phyloP scores from a whole-genome alignment of 495 filamentous ascomycete genomes.

The Tuber borchii region DNA sequence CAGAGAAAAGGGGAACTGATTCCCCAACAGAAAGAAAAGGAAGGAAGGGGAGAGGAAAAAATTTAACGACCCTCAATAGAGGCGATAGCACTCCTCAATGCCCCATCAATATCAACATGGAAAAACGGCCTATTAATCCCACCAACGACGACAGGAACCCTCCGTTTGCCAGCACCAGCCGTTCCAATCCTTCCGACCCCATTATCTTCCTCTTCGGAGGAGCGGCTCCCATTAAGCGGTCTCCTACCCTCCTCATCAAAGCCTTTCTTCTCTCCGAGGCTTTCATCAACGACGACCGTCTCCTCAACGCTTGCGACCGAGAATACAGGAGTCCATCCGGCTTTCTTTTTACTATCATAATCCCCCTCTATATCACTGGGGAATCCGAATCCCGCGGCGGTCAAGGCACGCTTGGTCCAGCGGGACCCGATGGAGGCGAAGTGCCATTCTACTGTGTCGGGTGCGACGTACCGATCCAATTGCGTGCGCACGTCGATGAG shows the following conservation, averaged over 20 bases:
- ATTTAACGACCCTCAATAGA: conserved; percentile 53
- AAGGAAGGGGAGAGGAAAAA: neutral
- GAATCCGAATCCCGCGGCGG: conserved; percentile 88
- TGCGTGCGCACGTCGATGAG: conserved; percentile 97
- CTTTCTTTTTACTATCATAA: conserved; percentile 46
- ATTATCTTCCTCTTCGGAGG: neutral
- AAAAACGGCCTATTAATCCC: conserved; percentile 86
- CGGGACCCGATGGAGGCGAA: conserved; percentile 91
- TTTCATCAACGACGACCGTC: conserved; percentile 55
- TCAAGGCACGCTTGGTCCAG: conserved; percentile 93
- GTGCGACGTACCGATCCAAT: conserved; percentile 77
- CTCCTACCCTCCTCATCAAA: conserved; percentile 22
- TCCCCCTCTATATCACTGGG: conserved; percentile 51
- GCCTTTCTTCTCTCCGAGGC: conserved; percentile 31
- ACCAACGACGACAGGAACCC: conserved; percentile 64
- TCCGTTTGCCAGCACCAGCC: conserved; percentile 49
- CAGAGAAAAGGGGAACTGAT: neutral
- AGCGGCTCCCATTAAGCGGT: conserved; percentile 11
- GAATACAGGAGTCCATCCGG: conserved; percentile 93
- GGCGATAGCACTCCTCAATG: conserved; percentile 77
- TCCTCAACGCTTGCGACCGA: conserved; percentile 85
- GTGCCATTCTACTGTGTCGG: conserved; percentile 89
- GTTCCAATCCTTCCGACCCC: neutral
- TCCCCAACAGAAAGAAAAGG: neutral
- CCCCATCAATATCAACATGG: conserved; percentile 89